Evolutionary conservation across 352 stramenopile species (phyloP).

Genomic region (Phytophthora vignae): DNA sequence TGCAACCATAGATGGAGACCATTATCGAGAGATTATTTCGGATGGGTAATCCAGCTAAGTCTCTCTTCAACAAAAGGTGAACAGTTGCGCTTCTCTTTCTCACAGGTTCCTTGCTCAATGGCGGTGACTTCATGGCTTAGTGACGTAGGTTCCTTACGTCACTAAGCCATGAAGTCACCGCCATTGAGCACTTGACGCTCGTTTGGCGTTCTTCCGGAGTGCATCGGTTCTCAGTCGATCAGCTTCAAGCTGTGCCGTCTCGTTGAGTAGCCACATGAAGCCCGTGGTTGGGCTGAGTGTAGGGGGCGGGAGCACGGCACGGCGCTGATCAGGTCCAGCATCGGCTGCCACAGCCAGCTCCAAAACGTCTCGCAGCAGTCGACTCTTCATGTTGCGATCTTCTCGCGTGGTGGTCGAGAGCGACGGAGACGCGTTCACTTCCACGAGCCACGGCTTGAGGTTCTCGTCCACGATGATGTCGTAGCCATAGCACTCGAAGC

Average conservation of each 20-base stretch:
- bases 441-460: conserved; percentile 94
- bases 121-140: conserved; percentile 18
- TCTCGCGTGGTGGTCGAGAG: conserved; percentile 74
- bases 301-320: conserved; percentile 43
- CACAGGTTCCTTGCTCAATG: conserved; percentile 26
- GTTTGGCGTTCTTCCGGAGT: conserved; percentile 55
- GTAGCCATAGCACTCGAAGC: conserved; percentile 96
- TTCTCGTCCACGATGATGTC: conserved; percentile 94
- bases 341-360: conserved; percentile 68
- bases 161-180: conserved; percentile 9
- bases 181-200: conserved; percentile 50
- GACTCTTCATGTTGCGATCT: conserved; percentile 84
- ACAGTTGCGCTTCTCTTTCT: no score
- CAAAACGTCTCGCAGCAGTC: conserved; percentile 74
- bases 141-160: no score
- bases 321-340: conserved; percentile 53
- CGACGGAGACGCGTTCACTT: conserved; percentile 87
- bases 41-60: neutral
- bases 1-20: neutral
- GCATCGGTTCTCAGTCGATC: conserved; percentile 53
- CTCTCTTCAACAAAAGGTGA: no score
- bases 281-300: conserved; percentile 66
- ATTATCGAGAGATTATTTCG: neutral
- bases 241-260: conserved; percentile 61
- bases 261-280: conserved; percentile 80